Percentiles rank a stretch among this genome's conserved stretches.
These are phyloP conservation scores for Pleurozium schreberi DNA, from an alignment of 225 moss, liverwort and hornwort genomes.

Conservation along the genomic window DNA sequence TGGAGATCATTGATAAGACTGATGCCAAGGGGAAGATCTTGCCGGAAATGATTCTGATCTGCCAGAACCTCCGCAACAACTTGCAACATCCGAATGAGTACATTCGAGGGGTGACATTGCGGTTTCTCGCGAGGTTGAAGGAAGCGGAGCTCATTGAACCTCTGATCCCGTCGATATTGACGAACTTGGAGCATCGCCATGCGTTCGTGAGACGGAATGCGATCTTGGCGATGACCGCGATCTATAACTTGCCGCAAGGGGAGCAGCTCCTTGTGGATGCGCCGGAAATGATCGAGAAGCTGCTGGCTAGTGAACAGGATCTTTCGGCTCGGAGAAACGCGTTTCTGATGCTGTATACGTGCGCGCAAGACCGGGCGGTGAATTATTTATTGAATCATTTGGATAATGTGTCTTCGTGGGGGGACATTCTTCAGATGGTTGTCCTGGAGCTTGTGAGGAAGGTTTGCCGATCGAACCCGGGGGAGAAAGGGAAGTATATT, in stretches of 20 bases:
- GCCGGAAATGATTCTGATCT: conserved; percentile 96
- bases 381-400: conserved; percentile 63
- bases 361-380: conserved; percentile 82
- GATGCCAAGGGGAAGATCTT: conserved; percentile 84
- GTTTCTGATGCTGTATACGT: conserved; percentile 86
- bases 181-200: conserved; percentile 93
- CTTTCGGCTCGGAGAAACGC: conserved; percentile 71
- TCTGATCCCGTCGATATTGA: conserved; percentile 75
- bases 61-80: conserved; percentile 85
- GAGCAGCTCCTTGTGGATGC: conserved; percentile 74
- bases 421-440: conserved; percentile 88
- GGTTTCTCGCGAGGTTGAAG: conserved; percentile 78
- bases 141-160: conserved; percentile 89
- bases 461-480: conserved; percentile 78
- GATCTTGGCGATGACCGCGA: conserved; percentile 72
- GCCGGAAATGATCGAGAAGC: conserved; percentile 86
- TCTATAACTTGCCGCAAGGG: conserved; percentile 85
- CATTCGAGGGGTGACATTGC: conserved; percentile 76
- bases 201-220: conserved; percentile 86
- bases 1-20: conserved; percentile 93
- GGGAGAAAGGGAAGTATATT: conserved; percentile 84
- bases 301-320: conserved; percentile 65
- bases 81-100: conserved; percentile 96
- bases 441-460: conserved; percentile 81
- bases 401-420: conserved; percentile 83